Conservation (phyloP, 108 stramenopile species). For the Cyclostephanos invisitatus region DNA sequence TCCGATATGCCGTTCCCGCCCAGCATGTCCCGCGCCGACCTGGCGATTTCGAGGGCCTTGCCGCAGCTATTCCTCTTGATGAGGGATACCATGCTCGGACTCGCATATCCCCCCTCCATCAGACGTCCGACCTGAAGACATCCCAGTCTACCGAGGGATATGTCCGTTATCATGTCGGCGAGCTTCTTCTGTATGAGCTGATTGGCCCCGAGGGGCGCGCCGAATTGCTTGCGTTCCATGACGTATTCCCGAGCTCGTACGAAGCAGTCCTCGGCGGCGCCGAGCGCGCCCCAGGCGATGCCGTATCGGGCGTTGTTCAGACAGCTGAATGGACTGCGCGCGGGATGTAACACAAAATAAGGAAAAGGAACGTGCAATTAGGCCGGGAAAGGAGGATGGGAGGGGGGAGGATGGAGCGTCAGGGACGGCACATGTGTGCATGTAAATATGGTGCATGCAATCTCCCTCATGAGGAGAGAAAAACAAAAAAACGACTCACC, state of each 20-base stretch:
- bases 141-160: slow-evolving; percentile 66
- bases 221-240: slow-evolving; percentile 90
- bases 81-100: slow-evolving; percentile 91
- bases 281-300: slow-evolving; percentile 93
- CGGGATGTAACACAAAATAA: too few relatives aligned
- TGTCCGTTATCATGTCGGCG: slow-evolving; percentile 93
- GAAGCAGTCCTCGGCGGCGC: slow-evolving; percentile 94
- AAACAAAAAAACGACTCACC: slow-evolving; percentile 6
- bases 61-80: slow-evolving; percentile 95
- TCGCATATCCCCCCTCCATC: slow-evolving; percentile 74
- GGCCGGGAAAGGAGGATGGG: too few relatives aligned
- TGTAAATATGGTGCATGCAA: not conserved
- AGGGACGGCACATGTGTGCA: not conserved
- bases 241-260: slow-evolving; percentile 84
- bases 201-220: slow-evolving; percentile 91
- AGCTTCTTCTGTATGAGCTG: slow-evolving; percentile 95
- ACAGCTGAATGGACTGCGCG: slow-evolving; percentile 82
- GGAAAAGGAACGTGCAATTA: too few relatives aligned
- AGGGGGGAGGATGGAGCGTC: slow-evolving; percentile 6
- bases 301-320: slow-evolving; percentile 96
- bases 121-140: slow-evolving; percentile 87
- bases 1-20: slow-evolving; percentile 97
- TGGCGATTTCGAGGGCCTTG: slow-evolving; percentile 88
- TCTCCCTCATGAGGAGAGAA: too few relatives aligned
- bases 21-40: slow-evolving; percentile 89